phyloP scores from a whole-genome alignment of 495 filamentous ascomycete species.

The Evernia prunastri region DNA sequence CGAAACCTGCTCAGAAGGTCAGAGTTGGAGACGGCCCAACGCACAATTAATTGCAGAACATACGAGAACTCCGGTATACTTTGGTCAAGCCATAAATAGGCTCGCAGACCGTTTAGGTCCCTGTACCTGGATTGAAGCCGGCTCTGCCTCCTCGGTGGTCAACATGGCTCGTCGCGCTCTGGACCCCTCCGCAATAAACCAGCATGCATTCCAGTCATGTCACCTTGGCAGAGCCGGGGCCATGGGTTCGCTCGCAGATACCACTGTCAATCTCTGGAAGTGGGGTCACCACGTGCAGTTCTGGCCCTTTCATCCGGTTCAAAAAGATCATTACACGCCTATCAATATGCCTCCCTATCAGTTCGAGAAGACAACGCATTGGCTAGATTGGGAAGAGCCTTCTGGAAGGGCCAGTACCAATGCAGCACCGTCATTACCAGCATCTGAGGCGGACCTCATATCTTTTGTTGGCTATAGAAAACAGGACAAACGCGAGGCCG shows the following conservation, averaged over 20 bases:
- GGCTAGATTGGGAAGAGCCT: conserved; percentile 22
- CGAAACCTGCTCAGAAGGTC: too few species aligned
- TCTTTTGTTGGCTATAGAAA: not conserved
- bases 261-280: conserved; percentile 45
- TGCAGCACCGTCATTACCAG: too few species aligned
- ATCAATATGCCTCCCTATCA: conserved; percentile 49
- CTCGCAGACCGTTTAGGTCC: conserved; percentile 18
- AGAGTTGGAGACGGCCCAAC: too few species aligned
- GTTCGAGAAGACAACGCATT: conserved; percentile 44
- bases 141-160: conserved; percentile 43
- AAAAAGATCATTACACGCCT: conserved; percentile 33
- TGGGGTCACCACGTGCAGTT: conserved; percentile 35
- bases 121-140: conserved; percentile 35
- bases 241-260: conserved; percentile 33
- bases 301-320: conserved; percentile 43
- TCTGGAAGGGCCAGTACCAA: too few species aligned
- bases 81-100: conserved; percentile 34
- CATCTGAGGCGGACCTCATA: too few species aligned
- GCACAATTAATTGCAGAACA: too few species aligned
- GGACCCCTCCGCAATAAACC: not conserved
- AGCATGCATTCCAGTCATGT: conserved; percentile 37
- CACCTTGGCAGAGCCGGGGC: conserved; percentile 36
- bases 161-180: conserved; percentile 38
- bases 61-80: conserved; percentile 38
- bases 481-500: not conserved